These are phyloP conservation scores for Populus hybrid DNA, from an alignment of 441 rosid genomes.

Conservation along the genomic window DNA sequence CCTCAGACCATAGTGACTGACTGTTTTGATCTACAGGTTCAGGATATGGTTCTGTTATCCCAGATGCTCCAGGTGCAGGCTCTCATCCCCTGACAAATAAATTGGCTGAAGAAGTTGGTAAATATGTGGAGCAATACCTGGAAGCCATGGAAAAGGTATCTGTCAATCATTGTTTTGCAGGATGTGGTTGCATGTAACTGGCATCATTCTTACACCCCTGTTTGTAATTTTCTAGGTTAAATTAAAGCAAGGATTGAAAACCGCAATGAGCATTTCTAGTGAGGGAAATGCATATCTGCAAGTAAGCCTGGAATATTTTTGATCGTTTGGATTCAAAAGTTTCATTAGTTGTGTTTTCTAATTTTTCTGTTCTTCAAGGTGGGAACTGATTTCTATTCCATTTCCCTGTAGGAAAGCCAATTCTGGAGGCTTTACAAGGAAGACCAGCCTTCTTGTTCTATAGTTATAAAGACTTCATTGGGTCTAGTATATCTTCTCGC, in stretches of 20 bases:
- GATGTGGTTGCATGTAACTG: neutral
- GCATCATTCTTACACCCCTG: neutral
- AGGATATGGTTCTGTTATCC: conserved; percentile 83
- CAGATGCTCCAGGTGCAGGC: conserved; percentile 74
- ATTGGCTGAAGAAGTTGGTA: conserved; percentile 64
- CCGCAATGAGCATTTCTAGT: conserved; percentile 79
- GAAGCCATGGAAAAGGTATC: conserved; percentile 94
- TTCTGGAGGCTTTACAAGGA: conserved; percentile 95
- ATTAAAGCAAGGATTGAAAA: conserved; percentile 84
- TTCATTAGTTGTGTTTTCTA: neutral
- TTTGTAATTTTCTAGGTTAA: conserved; percentile 58
- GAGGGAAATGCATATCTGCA: conserved; percentile 93
- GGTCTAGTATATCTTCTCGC: conserved; percentile 91
- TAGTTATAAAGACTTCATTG: conserved; percentile 76
- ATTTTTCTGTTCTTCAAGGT: conserved; percentile 10
- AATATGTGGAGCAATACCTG: conserved; percentile 59
- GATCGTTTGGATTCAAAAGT: conserved; percentile 10
- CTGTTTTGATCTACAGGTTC: conserved; percentile 34
- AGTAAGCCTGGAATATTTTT: conserved; percentile 35
- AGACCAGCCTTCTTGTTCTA: conserved; percentile 63
- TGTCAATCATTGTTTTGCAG: conserved; percentile 9
- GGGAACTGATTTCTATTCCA: conserved; percentile 9
- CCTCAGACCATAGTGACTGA: neutral
- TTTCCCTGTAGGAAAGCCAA: conserved; percentile 57
- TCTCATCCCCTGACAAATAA: conserved; percentile 57